Evolutionary conservation across 257 asterid species (phyloP).

Genomic region (Catharanthus roseus): DNA sequence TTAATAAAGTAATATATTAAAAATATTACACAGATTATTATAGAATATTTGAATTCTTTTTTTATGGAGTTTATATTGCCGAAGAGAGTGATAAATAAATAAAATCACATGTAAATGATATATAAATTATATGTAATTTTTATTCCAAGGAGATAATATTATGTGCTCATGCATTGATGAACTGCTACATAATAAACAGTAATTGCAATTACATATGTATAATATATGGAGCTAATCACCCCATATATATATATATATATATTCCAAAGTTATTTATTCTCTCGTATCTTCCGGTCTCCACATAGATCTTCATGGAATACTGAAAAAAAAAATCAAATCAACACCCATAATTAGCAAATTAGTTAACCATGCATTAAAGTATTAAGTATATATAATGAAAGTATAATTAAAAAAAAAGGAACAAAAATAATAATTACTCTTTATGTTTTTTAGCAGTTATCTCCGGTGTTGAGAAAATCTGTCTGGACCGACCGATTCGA

Average conservation of each 20-base stretch:
- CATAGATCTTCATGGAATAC: conserved; percentile 8
- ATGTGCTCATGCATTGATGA: background rate
- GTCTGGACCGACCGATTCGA: too few species aligned
- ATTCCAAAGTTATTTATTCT: background rate
- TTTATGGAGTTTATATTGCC: too few species aligned
- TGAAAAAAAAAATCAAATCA: background rate
- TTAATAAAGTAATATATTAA: too few species aligned
- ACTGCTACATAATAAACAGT: conserved; percentile 1
- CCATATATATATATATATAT: background rate
- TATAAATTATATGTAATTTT: background rate
- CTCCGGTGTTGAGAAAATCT: too few species aligned
- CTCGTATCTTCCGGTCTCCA: background rate
- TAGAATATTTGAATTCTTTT: too few species aligned
- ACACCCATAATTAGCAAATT: background rate
- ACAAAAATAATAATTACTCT: too few species aligned
- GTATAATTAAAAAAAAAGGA: too few species aligned
- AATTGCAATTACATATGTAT: background rate
- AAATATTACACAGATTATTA: too few species aligned
- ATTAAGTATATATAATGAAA: too few species aligned
- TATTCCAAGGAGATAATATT: conserved; percentile 9
- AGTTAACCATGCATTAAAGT: too few species aligned
- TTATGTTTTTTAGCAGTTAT: too few species aligned
- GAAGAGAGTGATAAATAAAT: background rate
- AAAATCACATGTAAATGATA: background rate
- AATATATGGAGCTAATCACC: background rate